These are phyloP conservation scores for Hanseniaspora lachancei DNA, from an alignment of 805 yeast genomes.

Conservation along the genomic window DNA sequence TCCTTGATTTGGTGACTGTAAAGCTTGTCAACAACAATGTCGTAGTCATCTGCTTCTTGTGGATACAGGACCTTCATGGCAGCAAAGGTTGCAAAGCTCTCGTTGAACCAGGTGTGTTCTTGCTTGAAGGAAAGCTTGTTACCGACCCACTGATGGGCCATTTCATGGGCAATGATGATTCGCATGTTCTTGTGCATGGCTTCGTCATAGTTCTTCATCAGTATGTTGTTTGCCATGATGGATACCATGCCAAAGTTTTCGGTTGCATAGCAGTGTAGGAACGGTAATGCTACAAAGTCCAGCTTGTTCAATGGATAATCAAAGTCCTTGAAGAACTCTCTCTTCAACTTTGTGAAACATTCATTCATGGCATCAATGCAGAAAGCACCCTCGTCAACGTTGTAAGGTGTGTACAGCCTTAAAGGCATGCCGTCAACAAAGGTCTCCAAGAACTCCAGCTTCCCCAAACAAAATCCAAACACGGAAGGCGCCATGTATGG, in stretches of 20 bases:
- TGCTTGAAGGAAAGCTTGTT: slow-evolving; percentile 56
- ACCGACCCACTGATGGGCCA: slow-evolving; percentile 75
- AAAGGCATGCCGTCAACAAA: slow-evolving; percentile 30
- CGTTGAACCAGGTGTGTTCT: slow-evolving; percentile 62
- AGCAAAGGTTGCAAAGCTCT: slow-evolving; percentile 64
- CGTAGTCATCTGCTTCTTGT: slow-evolving; percentile 8
- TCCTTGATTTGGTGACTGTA: background rate
- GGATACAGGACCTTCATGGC: slow-evolving; percentile 28
- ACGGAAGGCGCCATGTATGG: slow-evolving; percentile 50
- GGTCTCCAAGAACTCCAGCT: slow-evolving; percentile 41
- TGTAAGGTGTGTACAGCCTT: slow-evolving; percentile 41
- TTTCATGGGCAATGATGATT: slow-evolving; percentile 55
- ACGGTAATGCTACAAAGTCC: slow-evolving; percentile 58
- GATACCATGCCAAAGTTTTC: slow-evolving; percentile 66
- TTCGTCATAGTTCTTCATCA: slow-evolving; percentile 23
- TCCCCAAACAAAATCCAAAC: slow-evolving; percentile 59
- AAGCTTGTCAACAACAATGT: background rate
- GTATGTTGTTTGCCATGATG: slow-evolving; percentile 39
- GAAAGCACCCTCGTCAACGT: slow-evolving; percentile 34
- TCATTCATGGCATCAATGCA: slow-evolving; percentile 38
- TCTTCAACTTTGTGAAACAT: slow-evolving; percentile 37
- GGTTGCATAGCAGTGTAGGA: slow-evolving; percentile 64
- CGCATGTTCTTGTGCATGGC: slow-evolving; percentile 29
- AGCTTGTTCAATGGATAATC: slow-evolving; percentile 36
- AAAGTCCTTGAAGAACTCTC: slow-evolving; percentile 1